Evolutionary conservation across 441 rosid species (phyloP), one percentile per base, ranked within the genome.

Genomic region (Bruguiera hainesii): DNA sequence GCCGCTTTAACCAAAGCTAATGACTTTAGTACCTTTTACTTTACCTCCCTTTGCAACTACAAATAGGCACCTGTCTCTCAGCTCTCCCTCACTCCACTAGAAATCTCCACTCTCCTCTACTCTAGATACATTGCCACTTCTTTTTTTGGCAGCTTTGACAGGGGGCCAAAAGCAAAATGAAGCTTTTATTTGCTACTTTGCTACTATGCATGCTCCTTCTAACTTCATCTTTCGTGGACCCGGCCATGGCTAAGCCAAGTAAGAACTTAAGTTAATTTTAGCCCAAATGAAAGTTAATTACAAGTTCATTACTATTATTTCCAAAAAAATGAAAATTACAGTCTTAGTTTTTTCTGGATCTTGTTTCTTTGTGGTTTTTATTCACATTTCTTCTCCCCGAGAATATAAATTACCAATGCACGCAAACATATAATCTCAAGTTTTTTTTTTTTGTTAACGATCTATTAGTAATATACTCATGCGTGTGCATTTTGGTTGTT

Each of bases 181-280:
- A 75, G 78, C 18, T 76, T 5, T 30, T 71, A 16, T 56, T 76
- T 18, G 75, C 68, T 53, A 55, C 75, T 64, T 48, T 79, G 53
- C 65, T 84, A 26, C 63, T 78, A 3, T 78, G 81, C 73, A 65
- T 73, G 25, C 78, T 84, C 20, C 73, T 81, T 49, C 66, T 76
- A n/a, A 61, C 76, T 58, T 76, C 76, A 30, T 65, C 77, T 31
- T 57, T 74, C 68, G 31, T 76, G 56, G 81, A 72, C 48, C 71
- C 78, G 1, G 78, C 61, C 63, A 23, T 29, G 64, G 85, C 75
- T 37, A 16, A 19, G 7, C 58, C 82, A 5, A 5, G 82, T 78
- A 78, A 75, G 64, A 58, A 53, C 30, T 18, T 11, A 16, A 16
- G 3, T 42, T 3, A 11, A 42, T 2, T 42, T 42, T 42, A 42